Evolutionary conservation across 202 grass and related monocot species (phyloP).

Genomic region (Carex sylvatica): DNA sequence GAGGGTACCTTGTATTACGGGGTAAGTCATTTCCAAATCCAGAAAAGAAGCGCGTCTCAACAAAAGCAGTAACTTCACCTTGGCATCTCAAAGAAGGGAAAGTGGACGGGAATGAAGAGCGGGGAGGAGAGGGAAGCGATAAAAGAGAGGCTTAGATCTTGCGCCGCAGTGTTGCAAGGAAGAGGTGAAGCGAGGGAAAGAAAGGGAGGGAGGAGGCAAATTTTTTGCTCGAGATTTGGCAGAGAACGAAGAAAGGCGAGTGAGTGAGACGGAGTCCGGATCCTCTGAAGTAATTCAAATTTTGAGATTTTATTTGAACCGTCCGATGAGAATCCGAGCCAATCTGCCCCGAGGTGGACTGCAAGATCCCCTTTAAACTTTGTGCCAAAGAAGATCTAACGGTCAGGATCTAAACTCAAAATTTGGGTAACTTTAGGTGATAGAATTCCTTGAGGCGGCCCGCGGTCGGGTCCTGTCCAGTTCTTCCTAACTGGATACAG

Average conservation of each 20-base stretch:
- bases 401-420: no score
- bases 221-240: background rate
- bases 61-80: background rate
- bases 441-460: no score
- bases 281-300: no score
- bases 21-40: slow-evolving; percentile 1
- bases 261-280: no score
- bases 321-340: no score
- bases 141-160: background rate
- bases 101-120: background rate
- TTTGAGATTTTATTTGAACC: no score
- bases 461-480: no score
- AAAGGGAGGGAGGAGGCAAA: background rate
- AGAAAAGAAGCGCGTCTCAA: background rate
- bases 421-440: no score
- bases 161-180: background rate
- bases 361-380: no score
- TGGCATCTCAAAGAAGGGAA: background rate
- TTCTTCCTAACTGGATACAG: no score
- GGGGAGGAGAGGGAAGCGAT: background rate
- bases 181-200: background rate
- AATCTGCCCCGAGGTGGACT: no score
- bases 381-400: no score
- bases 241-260: background rate
- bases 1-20: slow-evolving; percentile 12